Evolutionary conservation across 78 protist species (phyloP).

Genomic region (Dictyostelium intermedium): DNA sequence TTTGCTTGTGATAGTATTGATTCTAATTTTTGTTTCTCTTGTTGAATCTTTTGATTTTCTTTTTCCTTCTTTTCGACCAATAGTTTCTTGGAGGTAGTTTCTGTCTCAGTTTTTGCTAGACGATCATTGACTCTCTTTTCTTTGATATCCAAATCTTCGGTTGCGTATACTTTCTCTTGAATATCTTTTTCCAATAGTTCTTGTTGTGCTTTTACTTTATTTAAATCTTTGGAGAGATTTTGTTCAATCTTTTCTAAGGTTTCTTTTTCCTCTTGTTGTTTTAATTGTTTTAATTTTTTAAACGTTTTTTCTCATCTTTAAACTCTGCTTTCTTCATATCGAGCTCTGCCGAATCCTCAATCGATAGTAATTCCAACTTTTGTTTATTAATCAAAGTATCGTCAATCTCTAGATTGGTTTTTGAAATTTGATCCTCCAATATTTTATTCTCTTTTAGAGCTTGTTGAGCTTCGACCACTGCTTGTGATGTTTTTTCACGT

Average conservation of each 20-base stretch:
- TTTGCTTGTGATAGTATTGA: not conserved
- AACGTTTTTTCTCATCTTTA: constrained; percentile 42
- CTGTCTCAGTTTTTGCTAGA: not conserved
- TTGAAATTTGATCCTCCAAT: not conserved
- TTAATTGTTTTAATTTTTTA: constrained; percentile 10
- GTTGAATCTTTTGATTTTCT: constrained; percentile 6
- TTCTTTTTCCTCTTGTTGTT: constrained; percentile 10
- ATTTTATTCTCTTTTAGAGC: not conserved
- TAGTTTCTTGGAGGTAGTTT: not conserved
- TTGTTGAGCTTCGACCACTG: not conserved
- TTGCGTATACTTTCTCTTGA: not conserved
- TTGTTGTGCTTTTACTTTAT: not conserved
- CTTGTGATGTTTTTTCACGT: not conserved
- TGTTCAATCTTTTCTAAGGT: not conserved
- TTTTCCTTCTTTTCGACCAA: not conserved
- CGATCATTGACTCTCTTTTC: constrained; percentile 24
- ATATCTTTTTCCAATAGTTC: constrained; percentile 28
- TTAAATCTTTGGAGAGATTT: not conserved
- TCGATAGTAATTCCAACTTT: not conserved
- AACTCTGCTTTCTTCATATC: constrained; percentile 20
- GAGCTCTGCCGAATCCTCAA: constrained; percentile 18
- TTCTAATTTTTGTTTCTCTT: constrained; percentile 42
- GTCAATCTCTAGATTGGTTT: not conserved
- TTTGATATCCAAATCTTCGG: constrained; percentile 25
- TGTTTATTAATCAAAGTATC: not conserved